Base-by-base conservation (phyloP, 192 early-diverging fungal species). In the Backusella mclennaniae region DNA sequence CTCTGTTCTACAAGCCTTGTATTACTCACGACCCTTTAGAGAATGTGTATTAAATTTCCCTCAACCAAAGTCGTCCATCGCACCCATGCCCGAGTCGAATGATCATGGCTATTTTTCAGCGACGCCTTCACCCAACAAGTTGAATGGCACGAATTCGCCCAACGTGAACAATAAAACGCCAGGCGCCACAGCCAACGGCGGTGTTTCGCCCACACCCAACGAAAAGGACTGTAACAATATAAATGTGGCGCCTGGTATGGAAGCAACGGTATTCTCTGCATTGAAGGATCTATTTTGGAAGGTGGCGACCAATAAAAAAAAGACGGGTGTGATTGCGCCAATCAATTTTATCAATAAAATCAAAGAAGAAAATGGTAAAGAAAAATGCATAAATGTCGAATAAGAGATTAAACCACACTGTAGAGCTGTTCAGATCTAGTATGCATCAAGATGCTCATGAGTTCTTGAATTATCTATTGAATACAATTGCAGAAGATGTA, bases 371-470 rank as follows among this genome's bases (percentile, higher is more conserved):
- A 98, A 98, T 84, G 94, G 94, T 95, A 88, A 76, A 71, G 3
- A 33, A 35, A 35, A 11, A 17, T 15, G 11, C 15, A n/a, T 35
- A 35, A 68, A 6, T 12, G 26, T 33, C 33, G 33, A 33, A 23
- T 21, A 67, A 33, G 26, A 68, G 0, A 33, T 33, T 21, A 21
- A 33, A 19, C 15, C 2, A 14, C 6, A 31, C 15, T 67, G 12
- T 68, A 95, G 96, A 97, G 78, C 82, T 97, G 12, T 99, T 98
- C 77, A 88, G 94, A 53, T 91, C 92, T 76, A 96, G 93, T 26
- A 92, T 92, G 86, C 98, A 99, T 78, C 98, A 99, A 79, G 98
- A 99, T 80, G 97, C 96, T 0, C 98, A 99, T 82, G 98, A 99
- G 83, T 96, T 98, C 79, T 86, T 99, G 42, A 98, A 98, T 85